Base-by-base conservation (phyloP, 768 basidiomycete genomes). In the Boletus sensibilis region DNA sequence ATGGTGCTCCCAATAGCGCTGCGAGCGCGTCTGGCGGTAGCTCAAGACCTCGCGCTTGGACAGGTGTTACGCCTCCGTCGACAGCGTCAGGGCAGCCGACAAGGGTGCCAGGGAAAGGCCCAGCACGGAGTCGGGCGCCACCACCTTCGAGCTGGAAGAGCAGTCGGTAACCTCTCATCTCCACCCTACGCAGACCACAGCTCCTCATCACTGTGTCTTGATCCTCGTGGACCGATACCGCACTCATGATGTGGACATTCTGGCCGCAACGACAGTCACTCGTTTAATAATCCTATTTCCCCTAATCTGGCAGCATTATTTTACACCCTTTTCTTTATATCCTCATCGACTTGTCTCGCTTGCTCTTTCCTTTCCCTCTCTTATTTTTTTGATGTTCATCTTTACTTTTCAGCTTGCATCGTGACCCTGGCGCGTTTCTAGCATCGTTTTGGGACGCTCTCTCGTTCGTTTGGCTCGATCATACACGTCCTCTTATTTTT, bases 131-230 rank as follows among this genome's bases (percentile, higher is more conserved):
- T 23, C 58, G 59, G 44, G 72, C 73, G n/a, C 73, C 78, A 2
- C 84, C 85, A 10, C 84, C 85, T 13, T 86, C 85, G 35, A 86
- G 85, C 59, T 87, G 85, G 85, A 84, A 81, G 68, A 71, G 10
- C 43, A 29, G 58, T 4, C 65, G 65, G 34, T 71, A 45, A 60
- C 21, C 27, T 38, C 18, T 23, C 2, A 20, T 33, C 40, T 25
- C 29, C n/a, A 5, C 8, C 31, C 1, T 11, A 3, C 21, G 23
- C 7, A 11, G 31, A 31, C 5, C 37, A 13, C 13, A 23, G n/a
- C 5, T 42, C 13, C 29, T 27, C 29, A 37, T 12, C 18, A 52
- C 31, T 34, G 18, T 20, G 8, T 23, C 37, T 11, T 53, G 20
- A 21, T 29, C 2, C 33, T 12, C 7, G 53, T 55, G 12, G n/a